Base-by-base conservation (phyloP, 768 basidiomycete species). In the Rhodotorula toruloides region DNA sequence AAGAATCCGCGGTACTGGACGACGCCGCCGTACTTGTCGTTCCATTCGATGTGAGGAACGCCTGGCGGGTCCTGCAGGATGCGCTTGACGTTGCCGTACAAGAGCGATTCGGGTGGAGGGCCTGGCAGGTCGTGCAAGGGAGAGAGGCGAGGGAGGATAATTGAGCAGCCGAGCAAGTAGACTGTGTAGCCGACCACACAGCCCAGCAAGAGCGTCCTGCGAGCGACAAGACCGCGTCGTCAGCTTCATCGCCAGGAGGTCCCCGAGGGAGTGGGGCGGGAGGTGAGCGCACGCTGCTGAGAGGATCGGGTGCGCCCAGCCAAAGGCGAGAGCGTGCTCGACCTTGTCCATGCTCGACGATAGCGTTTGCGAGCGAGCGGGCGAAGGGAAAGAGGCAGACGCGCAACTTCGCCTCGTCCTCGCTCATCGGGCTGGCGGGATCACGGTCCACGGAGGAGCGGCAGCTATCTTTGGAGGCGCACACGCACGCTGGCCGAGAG, bases 1-100 rank as follows among this genome's bases (percentile, higher is more conserved):
- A 42, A 42, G 54, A 54, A 54, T 1, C 54, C 39, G 36, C 36
- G 1, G 68, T 86, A 84, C 58, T 78, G 80, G 44, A 85, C 79
- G 12, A 85, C 78, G 39, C 80, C 82, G 25, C 85, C 85, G 60
- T 81, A 86, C 58, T 77, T 73, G 36, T 73, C 76, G 59, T 84
- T 82, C 84, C 84, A 86, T 25, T 79, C 75, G 29, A 79, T 63
- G 74, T 86, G 85, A 21, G 79, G 79, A 14, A 77, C 76, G 21
- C 85, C 85, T 43, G 85, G 85, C 22, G 54, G 52, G 29, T 50
- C 53, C 0, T 8, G n/a, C 22, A 70, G 54, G 47, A 65, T 66
- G 3, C 13, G 4, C 13, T 42, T 14, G 29, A 70, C 31, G n/a
- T 62, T 58, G 3, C 68, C 68, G 22, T 29, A 58, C 7, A 62